These are phyloP conservation scores for Nepenthes gracilis DNA, from an alignment of 148 eudicot species.

Conservation along the genomic window DNA sequence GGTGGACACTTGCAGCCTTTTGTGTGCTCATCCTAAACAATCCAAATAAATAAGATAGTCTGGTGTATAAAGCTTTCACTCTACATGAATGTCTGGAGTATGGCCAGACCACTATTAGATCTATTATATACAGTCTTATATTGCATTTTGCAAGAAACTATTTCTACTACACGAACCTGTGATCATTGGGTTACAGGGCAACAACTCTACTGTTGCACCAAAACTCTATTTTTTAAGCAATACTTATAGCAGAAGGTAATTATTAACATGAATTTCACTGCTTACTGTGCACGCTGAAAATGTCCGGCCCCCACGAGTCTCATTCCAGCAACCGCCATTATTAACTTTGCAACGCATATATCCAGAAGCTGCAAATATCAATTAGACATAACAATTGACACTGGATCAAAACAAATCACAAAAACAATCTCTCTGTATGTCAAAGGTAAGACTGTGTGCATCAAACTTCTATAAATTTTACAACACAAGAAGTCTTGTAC, in stretches of 20 bases:
- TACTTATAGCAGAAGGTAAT: background rate
- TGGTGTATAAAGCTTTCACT: background rate
- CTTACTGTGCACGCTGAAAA: conserved; percentile 83
- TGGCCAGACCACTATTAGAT: too few species aligned
- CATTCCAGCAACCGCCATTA: conserved; percentile 92
- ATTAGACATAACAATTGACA: background rate
- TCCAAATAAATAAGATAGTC: background rate
- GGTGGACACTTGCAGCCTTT: conserved; percentile 77
- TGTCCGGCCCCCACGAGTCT: conserved; percentile 59
- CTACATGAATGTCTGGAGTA: conserved; percentile 2
- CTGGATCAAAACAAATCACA: background rate
- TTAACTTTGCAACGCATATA: conserved; percentile 58
- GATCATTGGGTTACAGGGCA: too few species aligned
- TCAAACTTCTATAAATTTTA: too few species aligned
- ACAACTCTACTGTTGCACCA: too few species aligned
- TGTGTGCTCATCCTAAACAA: conserved; percentile 50
- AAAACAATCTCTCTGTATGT: background rate
- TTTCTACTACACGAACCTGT: too few species aligned
- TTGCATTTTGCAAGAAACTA: too few species aligned
- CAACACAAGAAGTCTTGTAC: too few species aligned
- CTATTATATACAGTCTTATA: too few species aligned
- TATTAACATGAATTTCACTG: background rate
- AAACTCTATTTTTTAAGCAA: too few species aligned
- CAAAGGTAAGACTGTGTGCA: too few species aligned
- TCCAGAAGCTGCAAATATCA: conserved; percentile 48